phyloP scores from a whole-genome alignment of 2,329 filamentous ascomycete genomes.

The Dothiorella sarmentorum region DNA sequence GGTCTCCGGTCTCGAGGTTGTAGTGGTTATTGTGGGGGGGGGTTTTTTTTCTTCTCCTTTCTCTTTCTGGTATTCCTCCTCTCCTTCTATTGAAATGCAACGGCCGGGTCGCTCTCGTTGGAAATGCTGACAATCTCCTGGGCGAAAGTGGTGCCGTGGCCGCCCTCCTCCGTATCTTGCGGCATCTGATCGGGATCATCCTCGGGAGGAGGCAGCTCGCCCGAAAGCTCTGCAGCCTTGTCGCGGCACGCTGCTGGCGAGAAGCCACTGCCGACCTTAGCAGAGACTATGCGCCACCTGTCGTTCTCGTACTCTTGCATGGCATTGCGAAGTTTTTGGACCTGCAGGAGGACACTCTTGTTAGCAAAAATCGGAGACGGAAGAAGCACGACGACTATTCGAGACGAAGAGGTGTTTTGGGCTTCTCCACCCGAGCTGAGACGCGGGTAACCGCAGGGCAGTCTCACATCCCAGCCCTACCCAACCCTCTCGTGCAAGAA shows the following conservation, averaged over 20 bases:
- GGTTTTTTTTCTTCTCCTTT: not conserved
- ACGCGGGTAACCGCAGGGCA: not conserved
- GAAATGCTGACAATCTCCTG: slow-evolving; percentile 14
- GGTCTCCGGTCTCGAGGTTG: not conserved
- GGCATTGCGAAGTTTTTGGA: slow-evolving; percentile 71
- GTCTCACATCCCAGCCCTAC: not conserved
- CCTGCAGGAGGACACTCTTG: slow-evolving; percentile 47
- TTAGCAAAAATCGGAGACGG: not conserved
- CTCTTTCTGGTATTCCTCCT: not conserved
- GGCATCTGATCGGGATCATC: slow-evolving; percentile 8
- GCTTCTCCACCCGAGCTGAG: not conserved
- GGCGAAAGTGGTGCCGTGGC: slow-evolving; percentile 5
- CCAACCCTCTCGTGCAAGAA: not conserved
- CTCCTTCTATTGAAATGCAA: slow-evolving; percentile 9
- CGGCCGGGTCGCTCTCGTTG: slow-evolving; percentile 7
- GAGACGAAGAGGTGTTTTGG: not conserved
- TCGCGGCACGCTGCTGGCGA: slow-evolving; percentile 84
- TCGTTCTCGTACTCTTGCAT: slow-evolving; percentile 86
- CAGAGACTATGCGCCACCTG: slow-evolving; percentile 87
- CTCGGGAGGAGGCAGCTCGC: slow-evolving; percentile 4
- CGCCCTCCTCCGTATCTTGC: slow-evolving; percentile 13
- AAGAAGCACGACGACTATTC: not conserved
- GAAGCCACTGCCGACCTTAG: slow-evolving; percentile 87
- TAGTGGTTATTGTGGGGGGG: no score
- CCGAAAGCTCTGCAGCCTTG: slow-evolving; percentile 61